Conservation (phyloP, 441 rosid species). For the Monsonia emarginata region DNA sequence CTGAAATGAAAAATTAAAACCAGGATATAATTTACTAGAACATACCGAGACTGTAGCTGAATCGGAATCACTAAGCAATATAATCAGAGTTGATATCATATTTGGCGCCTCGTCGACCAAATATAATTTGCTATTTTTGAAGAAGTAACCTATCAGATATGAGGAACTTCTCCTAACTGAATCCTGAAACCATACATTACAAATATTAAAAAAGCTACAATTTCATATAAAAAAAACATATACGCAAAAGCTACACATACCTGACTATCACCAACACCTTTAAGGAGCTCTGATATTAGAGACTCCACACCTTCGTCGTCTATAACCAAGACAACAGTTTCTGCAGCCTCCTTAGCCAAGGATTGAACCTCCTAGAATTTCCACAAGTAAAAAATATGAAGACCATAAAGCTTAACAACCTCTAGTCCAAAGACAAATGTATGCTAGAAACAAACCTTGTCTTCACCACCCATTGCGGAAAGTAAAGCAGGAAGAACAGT, state of each 20-base stretch:
- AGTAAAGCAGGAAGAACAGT: constrained; percentile 91
- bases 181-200: constrained; percentile 48
- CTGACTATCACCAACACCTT: constrained; percentile 69
- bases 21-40: constrained; percentile 13
- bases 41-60: constrained; percentile 71
- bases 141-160: constrained; percentile 84
- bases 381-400: constrained; percentile 12
- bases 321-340: constrained; percentile 74
- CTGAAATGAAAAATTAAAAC: constrained; percentile 9
- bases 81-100: constrained; percentile 78
- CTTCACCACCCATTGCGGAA: constrained; percentile 74
- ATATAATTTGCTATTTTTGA: constrained; percentile 83
- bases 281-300: constrained; percentile 79
- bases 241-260: constrained; percentile 27
- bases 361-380: constrained; percentile 65
- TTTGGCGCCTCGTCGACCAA: constrained; percentile 95
- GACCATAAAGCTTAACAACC: background rate
- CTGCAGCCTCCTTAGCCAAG: constrained; percentile 87
- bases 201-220: background rate
- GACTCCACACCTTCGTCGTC: constrained; percentile 91
- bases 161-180: constrained; percentile 81
- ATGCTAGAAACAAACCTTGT: constrained; percentile 36
- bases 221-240: too few species aligned
- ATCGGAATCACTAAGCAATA: constrained; percentile 87
- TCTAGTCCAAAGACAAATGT: background rate